phyloP scores from a whole-genome alignment of 2,329 filamentous ascomycete species.

The Emericellopsis cladophorae region DNA sequence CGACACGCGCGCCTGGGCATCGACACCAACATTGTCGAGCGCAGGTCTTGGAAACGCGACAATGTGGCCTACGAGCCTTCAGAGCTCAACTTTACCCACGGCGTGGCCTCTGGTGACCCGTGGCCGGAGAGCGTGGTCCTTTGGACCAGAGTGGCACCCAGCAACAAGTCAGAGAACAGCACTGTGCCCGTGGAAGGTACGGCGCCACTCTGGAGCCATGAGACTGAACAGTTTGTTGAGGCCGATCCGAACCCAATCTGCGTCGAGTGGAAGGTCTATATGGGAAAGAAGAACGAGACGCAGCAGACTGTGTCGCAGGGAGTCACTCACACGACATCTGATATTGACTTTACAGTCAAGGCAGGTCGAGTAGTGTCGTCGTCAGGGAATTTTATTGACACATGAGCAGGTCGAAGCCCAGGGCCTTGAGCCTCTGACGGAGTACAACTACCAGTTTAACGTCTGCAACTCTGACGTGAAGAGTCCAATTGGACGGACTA shows the following conservation, averaged over 20 bases:
- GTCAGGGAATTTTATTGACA: not conserved
- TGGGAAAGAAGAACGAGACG: slow-evolving; percentile 24
- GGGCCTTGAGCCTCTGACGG: slow-evolving; percentile 48
- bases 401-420: slow-evolving; percentile 46
- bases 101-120: slow-evolving; percentile 32
- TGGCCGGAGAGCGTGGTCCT: slow-evolving; percentile 40
- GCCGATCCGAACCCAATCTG: slow-evolving; percentile 44
- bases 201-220: slow-evolving; percentile 30
- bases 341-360: slow-evolving; percentile 67
- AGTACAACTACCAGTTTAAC: slow-evolving; percentile 58
- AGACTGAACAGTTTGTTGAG: slow-evolving; percentile 32
- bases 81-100: slow-evolving; percentile 47
- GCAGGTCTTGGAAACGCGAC: slow-evolving; percentile 31
- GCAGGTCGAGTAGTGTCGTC: slow-evolving; percentile 15
- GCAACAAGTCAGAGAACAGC: slow-evolving; percentile 29
- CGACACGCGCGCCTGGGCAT: slow-evolving; percentile 52
- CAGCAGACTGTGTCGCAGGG: slow-evolving; percentile 26
- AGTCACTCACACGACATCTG: slow-evolving; percentile 54
- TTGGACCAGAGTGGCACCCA: slow-evolving; percentile 29
- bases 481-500: slow-evolving; percentile 54
- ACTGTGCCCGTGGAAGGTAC: slow-evolving; percentile 28
- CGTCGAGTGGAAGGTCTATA: slow-evolving; percentile 49
- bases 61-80: slow-evolving; percentile 28
- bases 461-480: slow-evolving; percentile 50
- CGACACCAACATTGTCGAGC: slow-evolving; percentile 47